phyloP scores from a whole-genome alignment of 2,329 filamentous ascomycete species.

The Magnaporthales sp. region DNA sequence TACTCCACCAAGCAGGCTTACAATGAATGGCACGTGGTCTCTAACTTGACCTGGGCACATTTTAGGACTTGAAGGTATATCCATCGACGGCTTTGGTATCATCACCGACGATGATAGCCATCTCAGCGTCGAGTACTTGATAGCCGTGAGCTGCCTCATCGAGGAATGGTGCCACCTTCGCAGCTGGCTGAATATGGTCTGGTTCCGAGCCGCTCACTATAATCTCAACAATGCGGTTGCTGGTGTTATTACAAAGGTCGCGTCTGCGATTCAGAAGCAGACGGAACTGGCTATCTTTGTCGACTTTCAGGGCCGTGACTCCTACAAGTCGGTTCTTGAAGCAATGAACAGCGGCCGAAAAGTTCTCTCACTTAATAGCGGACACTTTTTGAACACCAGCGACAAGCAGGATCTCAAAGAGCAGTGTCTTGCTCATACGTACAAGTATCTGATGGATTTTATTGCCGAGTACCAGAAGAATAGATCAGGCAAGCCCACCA shows the following conservation, averaged over 20 bases:
- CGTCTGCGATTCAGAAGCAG: neutral
- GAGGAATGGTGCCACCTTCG: neutral
- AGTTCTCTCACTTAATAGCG: neutral
- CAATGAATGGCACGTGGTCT: neutral
- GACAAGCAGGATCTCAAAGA: neutral
- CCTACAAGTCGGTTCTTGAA: neutral
- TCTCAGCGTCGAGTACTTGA: neutral
- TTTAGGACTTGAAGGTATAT: neutral
- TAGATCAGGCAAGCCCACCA: neutral
- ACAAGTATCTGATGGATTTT: neutral
- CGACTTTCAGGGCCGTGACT: neutral
- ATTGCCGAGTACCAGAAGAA: neutral
- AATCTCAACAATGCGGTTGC: neutral
- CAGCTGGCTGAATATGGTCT: neutral
- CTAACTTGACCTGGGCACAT: neutral
- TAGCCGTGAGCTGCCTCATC: neutral
- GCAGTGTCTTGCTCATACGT: neutral
- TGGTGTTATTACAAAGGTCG: neutral
- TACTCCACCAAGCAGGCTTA: neutral
- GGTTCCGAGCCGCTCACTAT: neutral
- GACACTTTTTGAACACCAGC: neutral
- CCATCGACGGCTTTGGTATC: neutral
- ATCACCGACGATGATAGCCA: neutral
- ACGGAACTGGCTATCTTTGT: neutral
- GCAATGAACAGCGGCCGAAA: neutral